Percentiles rank a stretch among this genome's conserved stretches.
These are phyloP conservation scores for Grifola frondosa DNA, from an alignment of 1,284 basidiomycete genomes.

Conservation along the genomic window DNA sequence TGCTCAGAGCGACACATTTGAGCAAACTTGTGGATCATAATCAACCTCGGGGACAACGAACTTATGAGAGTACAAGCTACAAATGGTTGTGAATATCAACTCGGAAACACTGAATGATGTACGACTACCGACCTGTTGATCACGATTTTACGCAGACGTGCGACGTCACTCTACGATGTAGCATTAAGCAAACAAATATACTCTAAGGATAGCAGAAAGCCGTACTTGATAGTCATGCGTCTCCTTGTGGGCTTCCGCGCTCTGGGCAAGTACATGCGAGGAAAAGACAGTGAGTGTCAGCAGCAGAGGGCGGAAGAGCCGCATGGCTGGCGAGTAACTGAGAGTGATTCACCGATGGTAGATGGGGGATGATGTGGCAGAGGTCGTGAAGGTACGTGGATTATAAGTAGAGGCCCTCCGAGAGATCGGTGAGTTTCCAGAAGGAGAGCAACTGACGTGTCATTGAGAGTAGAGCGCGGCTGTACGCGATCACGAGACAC, in stretches of 20 bases:
- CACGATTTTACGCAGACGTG: conserved; percentile 87
- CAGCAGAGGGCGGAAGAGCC: conserved; percentile 53
- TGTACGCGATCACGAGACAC: conserved; percentile 24
- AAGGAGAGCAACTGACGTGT: conserved; percentile 28
- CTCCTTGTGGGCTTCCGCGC: conserved; percentile 46
- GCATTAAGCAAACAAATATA: too few species aligned
- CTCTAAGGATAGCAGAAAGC: conserved; percentile 10
- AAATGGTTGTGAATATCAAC: neutral
- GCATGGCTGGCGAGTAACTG: conserved; percentile 45
- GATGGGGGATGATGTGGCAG: neutral
- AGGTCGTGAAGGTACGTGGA: too few species aligned
- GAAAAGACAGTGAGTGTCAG: conserved; percentile 52
- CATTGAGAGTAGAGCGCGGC: conserved; percentile 18
- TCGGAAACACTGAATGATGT: neutral
- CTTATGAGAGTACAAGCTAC: conserved; percentile 68
- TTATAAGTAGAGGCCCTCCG: neutral
- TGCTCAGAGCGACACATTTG: conserved; percentile 31
- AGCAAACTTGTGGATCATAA: conserved; percentile 7
- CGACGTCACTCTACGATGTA: conserved; percentile 81
- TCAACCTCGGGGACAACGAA: too few species aligned
- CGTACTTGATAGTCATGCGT: conserved; percentile 81
- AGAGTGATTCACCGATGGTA: neutral
- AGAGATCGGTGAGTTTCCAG: neutral
- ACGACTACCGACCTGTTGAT: conserved; percentile 70
- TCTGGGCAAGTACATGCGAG: conserved; percentile 52